phyloP scores from a whole-genome alignment of 768 basidiomycete genomes.

The Rhizopogon vinicolor region DNA sequence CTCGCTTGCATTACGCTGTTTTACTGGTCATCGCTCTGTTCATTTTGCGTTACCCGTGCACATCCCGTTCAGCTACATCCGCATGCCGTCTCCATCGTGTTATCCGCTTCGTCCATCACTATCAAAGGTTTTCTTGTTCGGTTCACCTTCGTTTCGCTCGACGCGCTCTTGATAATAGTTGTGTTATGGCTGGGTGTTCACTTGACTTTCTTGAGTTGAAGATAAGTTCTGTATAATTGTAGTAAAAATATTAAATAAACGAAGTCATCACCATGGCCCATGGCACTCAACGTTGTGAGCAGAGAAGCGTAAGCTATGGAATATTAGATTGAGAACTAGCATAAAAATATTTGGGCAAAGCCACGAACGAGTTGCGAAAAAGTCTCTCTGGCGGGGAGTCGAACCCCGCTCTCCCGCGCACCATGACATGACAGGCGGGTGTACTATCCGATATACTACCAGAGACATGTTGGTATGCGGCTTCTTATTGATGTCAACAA shows the following conservation, averaged over 20 bases:
- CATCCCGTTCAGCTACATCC: neutral
- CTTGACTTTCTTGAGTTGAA: neutral
- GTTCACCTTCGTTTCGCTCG: neutral
- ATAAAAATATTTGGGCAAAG: too few relatives aligned
- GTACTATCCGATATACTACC: conserved; percentile 36
- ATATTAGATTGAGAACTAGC: neutral
- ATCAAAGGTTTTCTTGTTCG: neutral
- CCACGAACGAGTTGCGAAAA: neutral
- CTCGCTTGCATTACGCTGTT: conserved; percentile 1
- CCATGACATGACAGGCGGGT: conserved; percentile 30
- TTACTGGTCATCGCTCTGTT: neutral
- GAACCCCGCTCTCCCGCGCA: conserved; percentile 27
- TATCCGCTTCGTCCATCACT: neutral
- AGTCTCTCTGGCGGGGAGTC: conserved; percentile 28
- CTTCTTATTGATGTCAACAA: neutral
- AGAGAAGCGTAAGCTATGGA: too few relatives aligned
- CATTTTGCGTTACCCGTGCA: neutral
- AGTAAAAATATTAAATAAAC: neutral
- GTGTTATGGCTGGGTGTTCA: neutral
- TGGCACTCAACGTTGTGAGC: too few relatives aligned
- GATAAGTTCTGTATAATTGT: conserved; percentile 1
- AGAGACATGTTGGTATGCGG: conserved; percentile 3
- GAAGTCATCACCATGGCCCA: neutral
- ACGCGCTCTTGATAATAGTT: neutral
- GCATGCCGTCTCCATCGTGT: neutral